Evolutionary conservation across 2,329 filamentous ascomycete genomes (phyloP), one percentile per base, ranked within the genome.

Genomic region (Nigrospora sphaerica): DNA sequence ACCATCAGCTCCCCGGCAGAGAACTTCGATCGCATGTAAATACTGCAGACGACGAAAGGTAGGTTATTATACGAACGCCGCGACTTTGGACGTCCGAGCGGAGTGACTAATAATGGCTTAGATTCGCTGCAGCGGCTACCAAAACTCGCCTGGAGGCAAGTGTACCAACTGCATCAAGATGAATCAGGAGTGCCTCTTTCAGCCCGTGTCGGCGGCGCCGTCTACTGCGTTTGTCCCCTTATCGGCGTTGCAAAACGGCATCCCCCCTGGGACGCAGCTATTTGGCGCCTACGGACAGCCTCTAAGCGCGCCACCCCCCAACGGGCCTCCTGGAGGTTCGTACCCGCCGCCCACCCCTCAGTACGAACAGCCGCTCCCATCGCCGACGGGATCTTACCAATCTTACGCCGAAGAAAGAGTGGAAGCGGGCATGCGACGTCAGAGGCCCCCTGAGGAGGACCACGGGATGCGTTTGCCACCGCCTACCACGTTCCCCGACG

Each of bases 21-120:
- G 78, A 31, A 81, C 77, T 2, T 80, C 77, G 0, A 81, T 81
- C 52, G 77, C 77, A 4, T 81, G 78, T 57, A 70, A 74, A 45
- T 81, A 81, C 51, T 81, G 78, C 57, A 65, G 77, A n/a, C 78
- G 80, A 60, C 68, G 78, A 58, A 81, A 81, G 73, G 78, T 81
- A 55, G 56, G 58, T 36, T 35, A 4, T 9, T 9, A 7, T 28
- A 28, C 23, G 23, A 10, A 9, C 10, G 23, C 23, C 23, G 23
- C 7, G 23, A 28, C 23, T 6, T 28, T 6, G 23, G 23, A 28
- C 23, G 23, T 10, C 23, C 40, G 59, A 52, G 35, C 28, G 38
- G 34, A 2, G 3, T 17, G 32, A 19, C 32, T 42, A 49, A 57
- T 64, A 52, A 67, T 48, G 35, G 36, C 34, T 38, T 36, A 81